Base-by-base conservation (phyloP, 805 yeast genomes). In the Candida coleopterorum region DNA sequence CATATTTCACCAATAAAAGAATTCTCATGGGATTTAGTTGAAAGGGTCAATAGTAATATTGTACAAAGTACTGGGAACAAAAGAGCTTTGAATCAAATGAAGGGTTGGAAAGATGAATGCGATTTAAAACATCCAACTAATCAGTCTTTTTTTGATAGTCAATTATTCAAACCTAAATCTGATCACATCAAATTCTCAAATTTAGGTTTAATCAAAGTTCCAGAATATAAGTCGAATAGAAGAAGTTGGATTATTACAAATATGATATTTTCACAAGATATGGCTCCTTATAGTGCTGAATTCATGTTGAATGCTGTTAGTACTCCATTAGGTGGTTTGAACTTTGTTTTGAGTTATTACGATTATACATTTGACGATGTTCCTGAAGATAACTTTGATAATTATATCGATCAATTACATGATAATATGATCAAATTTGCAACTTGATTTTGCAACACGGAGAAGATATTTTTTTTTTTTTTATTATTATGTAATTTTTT, bases 131-230 rank as follows among this genome's bases (percentile, higher is more conserved):
- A 37, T 5, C 47, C 51, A 20, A 34, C 11, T 15, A 54, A 57
- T 29, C n/a, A 10, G 1, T 42, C 35, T 2, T 51, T 56, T 24
- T 65, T 65, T 36, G 45, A 46, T 3, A 20, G 33, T 1, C 40
- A 29, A 2, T 34, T 63, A 23, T 59, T 53, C 2, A 44, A 49
- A 8, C 48, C 52, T 5, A 57, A 56, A 38, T 52, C 48, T 1
- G 72, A 65, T 34, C 41, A 63, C 0, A 35, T 52, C 15, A 65
- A 65, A 38, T 34, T 61, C 30, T 64, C 70, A 14, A 65, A 65
- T 38, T 48, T 65, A 40, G 72, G 72, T 1, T 40, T 52, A 6
- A 46, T 54, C 7, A 50, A 49, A 4, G 32, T 49, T n/a, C 58
- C 63, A 2, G 40, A 35, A 1, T 44, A 44, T 29, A 39, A 40